These are phyloP conservation scores for Pyrrhoderma lamaoense DNA, from an alignment of 1,284 basidiomycete species.

Conservation along the genomic window DNA sequence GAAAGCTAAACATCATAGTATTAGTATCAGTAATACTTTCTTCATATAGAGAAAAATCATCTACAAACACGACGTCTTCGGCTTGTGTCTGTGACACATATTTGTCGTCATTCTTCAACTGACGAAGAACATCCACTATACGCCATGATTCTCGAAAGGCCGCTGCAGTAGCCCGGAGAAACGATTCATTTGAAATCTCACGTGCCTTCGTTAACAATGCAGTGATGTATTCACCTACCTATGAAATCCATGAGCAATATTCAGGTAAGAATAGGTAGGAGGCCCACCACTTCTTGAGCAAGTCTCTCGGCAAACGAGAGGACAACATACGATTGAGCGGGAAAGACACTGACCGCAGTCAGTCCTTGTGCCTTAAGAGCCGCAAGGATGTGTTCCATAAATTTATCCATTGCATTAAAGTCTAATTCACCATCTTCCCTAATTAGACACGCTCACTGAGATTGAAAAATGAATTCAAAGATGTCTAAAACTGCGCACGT, in stretches of 20 bases:
- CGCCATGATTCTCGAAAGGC: conserved; percentile 85
- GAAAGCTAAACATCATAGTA: conserved; percentile 63
- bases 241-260: conserved; percentile 8
- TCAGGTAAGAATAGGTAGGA: conserved; percentile 19
- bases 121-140: conserved; percentile 73
- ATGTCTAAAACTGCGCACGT: conserved; percentile 44
- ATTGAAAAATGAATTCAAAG: not conserved
- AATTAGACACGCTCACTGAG: conserved; percentile 15
- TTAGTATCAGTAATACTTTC: not conserved
- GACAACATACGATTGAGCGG: conserved; percentile 64
- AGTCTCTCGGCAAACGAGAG: conserved; percentile 71
- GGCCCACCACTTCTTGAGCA: conserved; percentile 69
- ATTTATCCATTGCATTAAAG: conserved; percentile 91
- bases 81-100: conserved; percentile 41
- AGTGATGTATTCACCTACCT: conserved; percentile 86
- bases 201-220: conserved; percentile 73
- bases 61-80: conserved; percentile 74
- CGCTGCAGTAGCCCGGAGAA: conserved; percentile 82
- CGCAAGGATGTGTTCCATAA: conserved; percentile 66
- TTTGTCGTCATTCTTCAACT: conserved; percentile 27
- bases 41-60: not conserved
- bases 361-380: conserved; percentile 71
- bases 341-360: conserved; percentile 81
- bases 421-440: conserved; percentile 52
- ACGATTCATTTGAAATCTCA: conserved; percentile 66